Evolutionary conservation across 345 rosid species (phyloP).

Genomic region (Carallia brachiata): DNA sequence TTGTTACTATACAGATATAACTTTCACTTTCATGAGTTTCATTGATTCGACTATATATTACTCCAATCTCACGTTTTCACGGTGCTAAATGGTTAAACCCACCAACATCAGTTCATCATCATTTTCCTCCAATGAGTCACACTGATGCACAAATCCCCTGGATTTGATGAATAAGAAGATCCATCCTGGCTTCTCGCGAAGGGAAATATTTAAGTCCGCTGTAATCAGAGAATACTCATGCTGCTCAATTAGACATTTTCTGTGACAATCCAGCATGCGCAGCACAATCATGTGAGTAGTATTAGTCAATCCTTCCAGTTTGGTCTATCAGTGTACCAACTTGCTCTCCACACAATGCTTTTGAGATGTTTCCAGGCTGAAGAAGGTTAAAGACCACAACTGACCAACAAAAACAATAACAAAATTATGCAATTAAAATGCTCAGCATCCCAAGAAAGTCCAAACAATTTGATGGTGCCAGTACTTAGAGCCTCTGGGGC

Average conservation of each 20-base stretch:
- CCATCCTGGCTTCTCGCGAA: background rate
- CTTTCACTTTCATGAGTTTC: too few relatives aligned
- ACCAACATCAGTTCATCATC: background rate
- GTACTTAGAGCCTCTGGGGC: too few relatives aligned
- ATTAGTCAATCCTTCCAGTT: conserved; percentile 33
- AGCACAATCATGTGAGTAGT: too few relatives aligned
- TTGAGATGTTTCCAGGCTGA: background rate
- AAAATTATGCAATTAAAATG: too few relatives aligned
- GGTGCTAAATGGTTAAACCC: background rate
- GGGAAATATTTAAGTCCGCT: background rate
- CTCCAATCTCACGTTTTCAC: background rate
- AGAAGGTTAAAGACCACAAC: background rate
- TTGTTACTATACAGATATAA: too few relatives aligned
- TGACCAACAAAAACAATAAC: background rate
- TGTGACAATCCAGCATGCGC: too few relatives aligned
- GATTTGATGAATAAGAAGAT: background rate
- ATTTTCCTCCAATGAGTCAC: background rate
- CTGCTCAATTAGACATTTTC: too few relatives aligned
- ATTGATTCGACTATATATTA: too few relatives aligned
- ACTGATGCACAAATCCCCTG: background rate
- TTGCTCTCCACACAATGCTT: background rate
- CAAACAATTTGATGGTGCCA: too few relatives aligned
- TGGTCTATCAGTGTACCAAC: conserved; percentile 10
- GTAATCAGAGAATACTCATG: too few relatives aligned
- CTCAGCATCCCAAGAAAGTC: too few relatives aligned